Evolutionary conservation across 1,284 basidiomycete species (phyloP), one percentile per base, ranked within the genome.

Genomic region (Vanrija sp.): DNA sequence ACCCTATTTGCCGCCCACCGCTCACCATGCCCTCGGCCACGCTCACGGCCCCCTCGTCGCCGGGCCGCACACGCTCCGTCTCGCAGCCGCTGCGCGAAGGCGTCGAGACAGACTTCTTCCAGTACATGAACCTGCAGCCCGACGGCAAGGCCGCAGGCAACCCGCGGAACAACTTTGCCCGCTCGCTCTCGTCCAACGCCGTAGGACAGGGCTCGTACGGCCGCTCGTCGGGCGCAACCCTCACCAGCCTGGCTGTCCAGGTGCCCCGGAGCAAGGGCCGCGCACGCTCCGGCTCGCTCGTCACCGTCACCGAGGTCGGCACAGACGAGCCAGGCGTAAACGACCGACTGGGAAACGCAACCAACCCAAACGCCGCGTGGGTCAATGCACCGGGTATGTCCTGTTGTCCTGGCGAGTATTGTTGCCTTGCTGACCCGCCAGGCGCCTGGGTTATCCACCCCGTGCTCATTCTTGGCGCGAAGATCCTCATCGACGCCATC

Each of bases 401-500:
- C 26, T 12, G 23, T 19, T 48, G 25, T 12, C 14, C 23, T 46
- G 5, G 16, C 42, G 28, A 39, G 34, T 18, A 38, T 45, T 29
- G 12, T 28, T 18, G 46, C 44, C 19, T 8, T 15, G 34, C 54
- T 49, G 25, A 52, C 16, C 18, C 46, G 34, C 8, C 65, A 95
- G 93, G 93, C 61, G 95, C 96, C 61, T 98, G 95, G 95, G 80
- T 95, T 65, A 98, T 99, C 62, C 95, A 99, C 75, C 85, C 95
- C 51, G 87, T 98, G 26, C 85, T 98, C 67, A 94, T 98, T 68
- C 80, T 89, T 49, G 78, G 85, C 38, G 93, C 90, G 56, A 98
- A 98, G 80, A 84, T 98, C 60, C 82, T 96, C 63, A 84, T 99
- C 63, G 95, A 98, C 78, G 89, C 89, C 25, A 82, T 98, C 45